phyloP scores from a whole-genome alignment of 345 rosid genomes.

The Draba incana region DNA sequence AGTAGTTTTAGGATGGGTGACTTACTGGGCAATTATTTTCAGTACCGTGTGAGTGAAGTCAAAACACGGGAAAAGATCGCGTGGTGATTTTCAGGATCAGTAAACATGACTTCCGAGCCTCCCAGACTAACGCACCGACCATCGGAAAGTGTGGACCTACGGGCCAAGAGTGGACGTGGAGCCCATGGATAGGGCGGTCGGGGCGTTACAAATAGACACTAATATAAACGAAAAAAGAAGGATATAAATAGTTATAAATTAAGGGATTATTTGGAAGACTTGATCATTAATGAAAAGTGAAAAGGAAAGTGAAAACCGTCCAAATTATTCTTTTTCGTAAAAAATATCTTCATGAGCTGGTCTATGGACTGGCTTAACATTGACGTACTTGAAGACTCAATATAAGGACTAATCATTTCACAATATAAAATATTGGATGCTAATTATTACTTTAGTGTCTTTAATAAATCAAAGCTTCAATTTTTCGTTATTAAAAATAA shows the following conservation, averaged over 20 bases:
- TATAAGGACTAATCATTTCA: constrained; percentile 29
- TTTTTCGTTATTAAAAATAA: neutral
- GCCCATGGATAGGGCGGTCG: too few relatives aligned
- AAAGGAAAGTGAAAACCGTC: neutral
- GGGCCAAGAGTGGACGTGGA: too few relatives aligned
- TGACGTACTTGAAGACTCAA: constrained; percentile 20
- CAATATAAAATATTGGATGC: constrained; percentile 18
- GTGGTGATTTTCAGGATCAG: too few relatives aligned
- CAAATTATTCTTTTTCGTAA: constrained; percentile 12
- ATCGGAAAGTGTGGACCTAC: too few relatives aligned
- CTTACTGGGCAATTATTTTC: too few relatives aligned
- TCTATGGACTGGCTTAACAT: constrained; percentile 28
- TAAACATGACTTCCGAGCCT: too few relatives aligned
- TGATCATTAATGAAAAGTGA: neutral
- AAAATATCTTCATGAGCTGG: constrained; percentile 37
- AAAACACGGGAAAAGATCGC: too few relatives aligned
- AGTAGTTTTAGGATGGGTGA: too few relatives aligned
- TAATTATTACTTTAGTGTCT: neutral
- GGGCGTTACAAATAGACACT: too few relatives aligned
- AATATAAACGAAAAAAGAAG: neutral
- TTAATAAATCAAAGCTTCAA: constrained; percentile 23
- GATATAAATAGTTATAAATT: neutral
- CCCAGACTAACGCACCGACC: too few relatives aligned
- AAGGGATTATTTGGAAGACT: neutral
- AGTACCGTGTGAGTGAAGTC: too few relatives aligned